These are phyloP conservation scores for Leccinum griseonigrum DNA, from an alignment of 1,284 basidiomycete species.

Conservation along the genomic window DNA sequence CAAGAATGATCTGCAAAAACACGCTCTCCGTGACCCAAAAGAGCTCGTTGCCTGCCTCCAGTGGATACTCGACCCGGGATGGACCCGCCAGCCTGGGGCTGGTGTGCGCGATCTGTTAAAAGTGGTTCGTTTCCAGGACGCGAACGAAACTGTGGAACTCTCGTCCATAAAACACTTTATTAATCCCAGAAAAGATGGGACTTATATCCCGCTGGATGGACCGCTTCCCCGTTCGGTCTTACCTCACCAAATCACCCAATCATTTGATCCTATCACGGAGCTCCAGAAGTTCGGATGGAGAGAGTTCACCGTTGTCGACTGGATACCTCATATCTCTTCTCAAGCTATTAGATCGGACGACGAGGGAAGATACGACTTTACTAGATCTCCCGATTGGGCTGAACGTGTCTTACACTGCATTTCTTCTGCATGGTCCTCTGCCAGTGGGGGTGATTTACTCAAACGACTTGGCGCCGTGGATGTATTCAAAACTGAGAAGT, in stretches of 20 bases:
- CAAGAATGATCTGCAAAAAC: constrained; percentile 66
- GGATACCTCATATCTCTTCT: constrained; percentile 67
- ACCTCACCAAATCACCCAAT: constrained; percentile 61
- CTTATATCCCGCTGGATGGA: constrained; percentile 46
- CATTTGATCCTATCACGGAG: constrained; percentile 47
- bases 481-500: constrained; percentile 60
- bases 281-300: constrained; percentile 72
- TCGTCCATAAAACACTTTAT: constrained; percentile 68
- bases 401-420: constrained; percentile 74
- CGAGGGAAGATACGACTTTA: constrained; percentile 57
- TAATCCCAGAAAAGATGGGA: constrained; percentile 37
- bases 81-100: no score
- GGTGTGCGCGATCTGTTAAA: constrained; percentile 44
- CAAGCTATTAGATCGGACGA: constrained; percentile 40
- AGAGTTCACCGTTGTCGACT: constrained; percentile 74
- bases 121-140: constrained; percentile 47
- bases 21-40: constrained; percentile 48
- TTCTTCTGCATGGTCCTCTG: constrained; percentile 64
- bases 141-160: constrained; percentile 36
- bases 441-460: background rate
- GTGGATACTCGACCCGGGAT: constrained; percentile 53
- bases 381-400: constrained; percentile 67
- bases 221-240: constrained; percentile 79
- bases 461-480: constrained; percentile 40
- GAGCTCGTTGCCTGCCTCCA: constrained; percentile 81